These are phyloP conservation scores for Phaeotremella fagi DNA, from an alignment of 768 basidiomycete species.

Conservation along the genomic window DNA sequence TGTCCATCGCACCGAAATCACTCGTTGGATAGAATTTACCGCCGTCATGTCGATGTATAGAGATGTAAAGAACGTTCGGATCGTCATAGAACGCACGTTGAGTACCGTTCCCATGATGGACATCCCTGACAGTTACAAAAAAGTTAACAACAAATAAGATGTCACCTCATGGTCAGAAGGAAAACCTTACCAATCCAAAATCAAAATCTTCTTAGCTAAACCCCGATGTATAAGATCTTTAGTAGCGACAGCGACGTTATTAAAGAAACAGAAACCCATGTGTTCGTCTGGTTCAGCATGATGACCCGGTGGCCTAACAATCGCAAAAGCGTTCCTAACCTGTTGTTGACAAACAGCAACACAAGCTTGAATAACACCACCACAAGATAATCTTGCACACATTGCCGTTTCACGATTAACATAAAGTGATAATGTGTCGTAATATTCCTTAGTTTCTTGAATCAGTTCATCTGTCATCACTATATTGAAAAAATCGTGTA, in stretches of 20 bases:
- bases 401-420: slow-evolving; percentile 78
- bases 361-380: slow-evolving; percentile 87
- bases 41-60: slow-evolving; percentile 87
- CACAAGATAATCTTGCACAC: slow-evolving; percentile 82
- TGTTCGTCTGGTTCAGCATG: slow-evolving; percentile 97
- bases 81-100: slow-evolving; percentile 95
- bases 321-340: slow-evolving; percentile 82
- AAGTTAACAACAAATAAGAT: slow-evolving; percentile 4
- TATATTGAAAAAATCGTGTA: too few species aligned
- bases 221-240: slow-evolving; percentile 70
- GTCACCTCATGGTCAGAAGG: background rate
- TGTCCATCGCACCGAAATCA: slow-evolving; percentile 78
- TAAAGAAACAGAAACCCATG: slow-evolving; percentile 99
- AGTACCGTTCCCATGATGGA: slow-evolving; percentile 96
- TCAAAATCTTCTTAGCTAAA: slow-evolving; percentile 71
- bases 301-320: slow-evolving; percentile 95
- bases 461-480: slow-evolving; percentile 73
- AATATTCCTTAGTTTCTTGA: slow-evolving; percentile 69
- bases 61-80: slow-evolving; percentile 84
- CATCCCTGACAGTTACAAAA: slow-evolving; percentile 71
- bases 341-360: slow-evolving; percentile 75
- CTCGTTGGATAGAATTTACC: slow-evolving; percentile 91
- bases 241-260: slow-evolving; percentile 92
- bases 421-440: slow-evolving; percentile 88
- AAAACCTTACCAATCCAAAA: slow-evolving; percentile 80